These are phyloP conservation scores for Colletotrichum musicola DNA, from an alignment of 2,329 filamentous ascomycete genomes.

Conservation along the genomic window DNA sequence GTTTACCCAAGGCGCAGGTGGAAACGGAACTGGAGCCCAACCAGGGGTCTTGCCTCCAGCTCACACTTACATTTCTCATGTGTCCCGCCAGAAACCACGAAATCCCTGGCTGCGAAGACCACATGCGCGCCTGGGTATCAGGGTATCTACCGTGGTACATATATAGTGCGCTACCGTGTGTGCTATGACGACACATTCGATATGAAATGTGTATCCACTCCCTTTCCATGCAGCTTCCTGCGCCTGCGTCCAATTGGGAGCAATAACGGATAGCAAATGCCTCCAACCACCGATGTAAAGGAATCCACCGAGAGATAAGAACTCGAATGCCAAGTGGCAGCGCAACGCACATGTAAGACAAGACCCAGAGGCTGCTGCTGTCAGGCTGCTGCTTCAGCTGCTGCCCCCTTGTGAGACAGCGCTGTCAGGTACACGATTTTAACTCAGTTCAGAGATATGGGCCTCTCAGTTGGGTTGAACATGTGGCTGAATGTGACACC, in stretches of 20 bases:
- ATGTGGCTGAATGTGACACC: conserved; percentile 21
- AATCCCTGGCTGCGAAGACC: conserved; percentile 12
- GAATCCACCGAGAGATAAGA: not conserved
- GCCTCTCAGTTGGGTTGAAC: conserved; percentile 15
- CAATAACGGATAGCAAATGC: too few relatives aligned
- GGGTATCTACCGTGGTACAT: too few relatives aligned
- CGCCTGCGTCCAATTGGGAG: too few relatives aligned
- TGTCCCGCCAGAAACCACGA: conserved; percentile 14
- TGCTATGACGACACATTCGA: not conserved
- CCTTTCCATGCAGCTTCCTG: too few relatives aligned
- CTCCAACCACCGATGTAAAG: too few relatives aligned
- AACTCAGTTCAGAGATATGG: not conserved
- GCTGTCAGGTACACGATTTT: conserved; percentile 11
- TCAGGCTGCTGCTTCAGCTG: not conserved
- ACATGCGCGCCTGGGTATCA: not conserved
- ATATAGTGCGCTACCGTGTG: not conserved
- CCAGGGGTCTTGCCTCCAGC: conserved; percentile 6
- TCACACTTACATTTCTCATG: conserved; percentile 11
- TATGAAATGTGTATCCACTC: too few relatives aligned
- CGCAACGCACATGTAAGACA: conserved; percentile 20
- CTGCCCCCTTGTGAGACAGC: conserved; percentile 11
- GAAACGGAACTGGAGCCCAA: conserved; percentile 6
- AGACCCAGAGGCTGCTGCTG: not conserved
- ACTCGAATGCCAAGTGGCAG: not conserved
- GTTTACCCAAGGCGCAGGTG: not conserved